Evolutionary conservation across 2,329 filamentous ascomycete genomes (phyloP).

Genomic region (Pestalotiopsis sp.): DNA sequence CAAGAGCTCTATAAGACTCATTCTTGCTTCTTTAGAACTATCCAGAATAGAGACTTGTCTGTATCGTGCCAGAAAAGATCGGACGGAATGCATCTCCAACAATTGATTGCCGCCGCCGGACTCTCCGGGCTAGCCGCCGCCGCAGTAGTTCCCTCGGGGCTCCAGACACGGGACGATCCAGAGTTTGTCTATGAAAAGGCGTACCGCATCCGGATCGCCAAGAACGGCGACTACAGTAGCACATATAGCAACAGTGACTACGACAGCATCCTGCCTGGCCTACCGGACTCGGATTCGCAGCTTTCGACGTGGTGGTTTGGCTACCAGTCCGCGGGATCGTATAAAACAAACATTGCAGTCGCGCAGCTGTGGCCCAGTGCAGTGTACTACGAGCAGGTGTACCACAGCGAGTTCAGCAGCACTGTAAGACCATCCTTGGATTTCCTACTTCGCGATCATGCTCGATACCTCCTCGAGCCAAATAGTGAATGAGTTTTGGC

Average conservation of each 20-base stretch:
- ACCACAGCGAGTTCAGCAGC: background rate
- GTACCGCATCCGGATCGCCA: constrained; percentile 8
- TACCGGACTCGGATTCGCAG: background rate
- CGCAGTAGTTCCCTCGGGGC: background rate
- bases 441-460: no score
- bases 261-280: background rate
- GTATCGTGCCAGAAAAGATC: background rate
- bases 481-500: background rate
- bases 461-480: no score
- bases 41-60: background rate
- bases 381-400: constrained; percentile 7
- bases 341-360: background rate
- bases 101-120: background rate
- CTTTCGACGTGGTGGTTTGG: constrained; percentile 4
- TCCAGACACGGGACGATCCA: background rate
- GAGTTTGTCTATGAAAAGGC: constrained; percentile 6
- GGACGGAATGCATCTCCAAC: background rate
- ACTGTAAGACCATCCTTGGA: background rate
- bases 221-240: background rate
- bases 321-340: background rate
- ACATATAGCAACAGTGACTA: background rate
- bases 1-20: no score
- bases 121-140: background rate
- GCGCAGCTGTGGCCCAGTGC: background rate
- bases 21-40: no score